Evolutionary conservation across 2,329 filamentous ascomycete species (phyloP).

Genomic region (Ceratocystiopsis brevicomis): DNA sequence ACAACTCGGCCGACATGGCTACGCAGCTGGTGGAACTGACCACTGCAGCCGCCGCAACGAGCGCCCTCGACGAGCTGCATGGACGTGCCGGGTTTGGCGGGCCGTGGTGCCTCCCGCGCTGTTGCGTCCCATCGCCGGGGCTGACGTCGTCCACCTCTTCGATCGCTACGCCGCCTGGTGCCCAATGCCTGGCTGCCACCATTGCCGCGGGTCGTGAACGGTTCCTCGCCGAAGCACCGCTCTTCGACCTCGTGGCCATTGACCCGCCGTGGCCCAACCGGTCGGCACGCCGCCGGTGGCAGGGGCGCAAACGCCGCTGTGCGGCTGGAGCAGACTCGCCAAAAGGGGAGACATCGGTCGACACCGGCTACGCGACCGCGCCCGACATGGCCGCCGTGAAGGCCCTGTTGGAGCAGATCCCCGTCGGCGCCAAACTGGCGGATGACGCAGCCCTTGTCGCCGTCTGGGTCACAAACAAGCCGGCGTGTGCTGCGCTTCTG

Average conservation of each 20-base stretch:
- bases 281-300: slow-evolving; percentile 32
- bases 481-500: slow-evolving; percentile 36
- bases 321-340: background rate
- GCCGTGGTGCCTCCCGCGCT: slow-evolving; percentile 26
- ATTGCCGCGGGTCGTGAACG: slow-evolving; percentile 21
- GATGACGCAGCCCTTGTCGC: slow-evolving; percentile 29
- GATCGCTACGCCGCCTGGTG: slow-evolving; percentile 13
- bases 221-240: slow-evolving; percentile 23
- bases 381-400: slow-evolving; percentile 26
- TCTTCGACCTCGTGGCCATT: slow-evolving; percentile 49
- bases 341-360: background rate
- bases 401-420: slow-evolving; percentile 31
- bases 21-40: slow-evolving; percentile 36
- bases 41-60: slow-evolving; percentile 26
- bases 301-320: slow-evolving; percentile 23
- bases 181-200: slow-evolving; percentile 29
- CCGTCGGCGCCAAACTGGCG: slow-evolving; percentile 35
- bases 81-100: slow-evolving; percentile 17
- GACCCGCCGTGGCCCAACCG: slow-evolving; percentile 73
- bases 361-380: slow-evolving; percentile 22
- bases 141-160: slow-evolving; percentile 15
- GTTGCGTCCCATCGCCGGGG: background rate
- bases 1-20: slow-evolving; percentile 18
- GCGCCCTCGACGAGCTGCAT: slow-evolving; percentile 22
- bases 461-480: slow-evolving; percentile 63